These are phyloP conservation scores for Peronospora belbahrii DNA, from an alignment of 352 stramenopile genomes.

Conservation along the genomic window DNA sequence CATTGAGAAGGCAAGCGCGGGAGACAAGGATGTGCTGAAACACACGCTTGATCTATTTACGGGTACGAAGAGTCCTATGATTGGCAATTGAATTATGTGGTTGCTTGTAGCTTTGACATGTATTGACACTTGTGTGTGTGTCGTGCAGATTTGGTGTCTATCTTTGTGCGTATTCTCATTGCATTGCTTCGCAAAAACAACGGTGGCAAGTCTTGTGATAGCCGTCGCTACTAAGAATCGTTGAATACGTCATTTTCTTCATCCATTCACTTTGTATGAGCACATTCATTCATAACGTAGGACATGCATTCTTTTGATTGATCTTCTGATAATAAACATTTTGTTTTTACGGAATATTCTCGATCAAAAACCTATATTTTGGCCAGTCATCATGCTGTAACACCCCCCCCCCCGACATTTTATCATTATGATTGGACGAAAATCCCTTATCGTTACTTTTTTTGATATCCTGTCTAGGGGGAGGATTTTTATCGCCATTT, in stretches of 20 bases:
- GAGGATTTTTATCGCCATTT: slow-evolving; percentile 14
- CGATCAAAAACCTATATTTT: slow-evolving; percentile 10
- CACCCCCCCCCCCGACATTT: no score
- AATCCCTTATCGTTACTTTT: not conserved
- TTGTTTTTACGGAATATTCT: slow-evolving; percentile 16
- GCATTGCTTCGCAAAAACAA: slow-evolving; percentile 68
- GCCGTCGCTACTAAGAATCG: slow-evolving; percentile 24
- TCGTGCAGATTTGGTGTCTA: slow-evolving; percentile 68
- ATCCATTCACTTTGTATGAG: no score
- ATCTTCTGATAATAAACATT: no score
- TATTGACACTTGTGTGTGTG: slow-evolving; percentile 3
- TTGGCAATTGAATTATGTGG: no score
- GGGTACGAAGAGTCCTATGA: slow-evolving; percentile 26
- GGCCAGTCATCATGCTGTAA: not conserved
- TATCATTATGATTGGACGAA: not conserved
- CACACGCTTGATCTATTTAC: slow-evolving; percentile 85
- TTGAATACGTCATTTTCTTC: no score
- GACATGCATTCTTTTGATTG: slow-evolving; percentile 10
- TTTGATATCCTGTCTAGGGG: not conserved
- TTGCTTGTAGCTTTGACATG: not conserved
- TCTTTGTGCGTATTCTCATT: slow-evolving; percentile 84
- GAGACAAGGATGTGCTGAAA: slow-evolving; percentile 76
- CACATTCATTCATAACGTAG: not conserved
- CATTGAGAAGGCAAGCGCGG: slow-evolving; percentile 77
- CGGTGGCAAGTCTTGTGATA: slow-evolving; percentile 28